A percentile compares a stretch with the other conserved stretches of the same genome.
Evolutionary conservation across 2,329 filamentous ascomycete species (phyloP).

Genomic region (Exophiala spinifera): DNA sequence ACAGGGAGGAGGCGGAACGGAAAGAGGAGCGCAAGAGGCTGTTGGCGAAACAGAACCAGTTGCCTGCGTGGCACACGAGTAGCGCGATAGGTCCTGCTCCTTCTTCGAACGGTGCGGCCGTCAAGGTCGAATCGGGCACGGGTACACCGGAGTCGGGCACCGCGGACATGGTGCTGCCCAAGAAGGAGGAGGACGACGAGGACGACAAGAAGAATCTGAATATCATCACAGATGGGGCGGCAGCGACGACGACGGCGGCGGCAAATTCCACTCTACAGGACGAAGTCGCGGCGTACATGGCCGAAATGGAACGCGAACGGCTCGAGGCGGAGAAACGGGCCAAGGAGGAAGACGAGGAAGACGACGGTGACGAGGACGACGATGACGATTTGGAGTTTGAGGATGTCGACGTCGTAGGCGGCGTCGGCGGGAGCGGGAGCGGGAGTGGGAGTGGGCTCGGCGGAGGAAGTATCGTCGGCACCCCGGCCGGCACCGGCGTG

Average conservation of each 20-base stretch:
- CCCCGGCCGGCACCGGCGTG: slow-evolving; percentile 13
- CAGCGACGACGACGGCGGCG: background rate
- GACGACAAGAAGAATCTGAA: slow-evolving; percentile 24
- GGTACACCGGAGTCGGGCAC: background rate
- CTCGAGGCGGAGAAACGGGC: slow-evolving; percentile 20
- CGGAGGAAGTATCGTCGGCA: slow-evolving; percentile 15
- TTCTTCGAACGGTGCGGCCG: slow-evolving; percentile 4
- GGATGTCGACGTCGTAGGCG: slow-evolving; percentile 22
- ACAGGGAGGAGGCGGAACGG: slow-evolving; percentile 46
- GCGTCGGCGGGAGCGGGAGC: too few relatives aligned
- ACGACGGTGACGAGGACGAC: slow-evolving; percentile 28
- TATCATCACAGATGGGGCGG: background rate
- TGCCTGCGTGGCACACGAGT: slow-evolving; percentile 52
- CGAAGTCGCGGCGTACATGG: slow-evolving; percentile 22
- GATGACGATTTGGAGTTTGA: slow-evolving; percentile 30
- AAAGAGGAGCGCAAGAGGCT: slow-evolving; percentile 47
- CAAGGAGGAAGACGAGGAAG: slow-evolving; percentile 25
- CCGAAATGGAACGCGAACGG: slow-evolving; percentile 25
- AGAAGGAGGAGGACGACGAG: slow-evolving; percentile 22
- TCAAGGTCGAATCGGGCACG: slow-evolving; percentile 12
- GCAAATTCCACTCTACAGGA: slow-evolving; percentile 10
- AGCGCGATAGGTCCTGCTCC: slow-evolving; percentile 26
- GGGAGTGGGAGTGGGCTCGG: too few relatives aligned
- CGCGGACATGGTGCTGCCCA: background rate
- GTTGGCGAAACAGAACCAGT: slow-evolving; percentile 50